Percentiles rank a stretch among this genome's conserved stretches.
Evolutionary conservation across 1,139 yeast species (phyloP).

Genomic region (Lodderomyces beijingensis): DNA sequence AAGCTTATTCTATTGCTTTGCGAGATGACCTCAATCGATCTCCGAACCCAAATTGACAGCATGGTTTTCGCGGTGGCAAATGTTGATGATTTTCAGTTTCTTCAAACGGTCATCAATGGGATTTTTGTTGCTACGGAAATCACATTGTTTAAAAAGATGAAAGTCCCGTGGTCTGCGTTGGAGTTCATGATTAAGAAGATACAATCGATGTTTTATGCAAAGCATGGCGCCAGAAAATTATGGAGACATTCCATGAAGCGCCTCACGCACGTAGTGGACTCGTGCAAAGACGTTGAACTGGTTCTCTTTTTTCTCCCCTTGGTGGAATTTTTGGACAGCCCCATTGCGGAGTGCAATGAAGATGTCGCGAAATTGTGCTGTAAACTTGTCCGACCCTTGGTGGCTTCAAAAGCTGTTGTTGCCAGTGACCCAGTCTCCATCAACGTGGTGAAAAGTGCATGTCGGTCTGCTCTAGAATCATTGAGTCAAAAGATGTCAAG

Average conservation of each 20-base stretch:
- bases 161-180: slow-evolving; percentile 22
- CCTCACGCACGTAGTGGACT: slow-evolving; percentile 1
- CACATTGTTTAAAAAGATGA: slow-evolving; percentile 2
- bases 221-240: slow-evolving; percentile 18
- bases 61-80: slow-evolving; percentile 21
- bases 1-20: slow-evolving; percentile 33
- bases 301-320: slow-evolving; percentile 1
- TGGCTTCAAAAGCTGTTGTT: too few relatives aligned
- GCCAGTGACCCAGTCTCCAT: too few relatives aligned
- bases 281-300: not conserved
- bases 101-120: slow-evolving; percentile 11
- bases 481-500: not conserved
- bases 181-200: slow-evolving; percentile 1
- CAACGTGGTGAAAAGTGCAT: not conserved
- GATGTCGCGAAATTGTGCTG: not conserved
- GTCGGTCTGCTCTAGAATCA: not conserved
- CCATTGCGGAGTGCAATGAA: not conserved
- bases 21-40: slow-evolving; percentile 33
- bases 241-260: slow-evolving; percentile 12
- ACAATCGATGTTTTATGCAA: slow-evolving; percentile 3
- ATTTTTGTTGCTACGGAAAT: not conserved
- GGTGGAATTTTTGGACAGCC: slow-evolving; percentile 1
- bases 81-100: slow-evolving; percentile 24
- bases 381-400: not conserved
- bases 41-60: slow-evolving; percentile 26